phyloP scores from a whole-genome alignment of 2,329 filamentous ascomycete genomes.

The Tympanopsis confertula region DNA sequence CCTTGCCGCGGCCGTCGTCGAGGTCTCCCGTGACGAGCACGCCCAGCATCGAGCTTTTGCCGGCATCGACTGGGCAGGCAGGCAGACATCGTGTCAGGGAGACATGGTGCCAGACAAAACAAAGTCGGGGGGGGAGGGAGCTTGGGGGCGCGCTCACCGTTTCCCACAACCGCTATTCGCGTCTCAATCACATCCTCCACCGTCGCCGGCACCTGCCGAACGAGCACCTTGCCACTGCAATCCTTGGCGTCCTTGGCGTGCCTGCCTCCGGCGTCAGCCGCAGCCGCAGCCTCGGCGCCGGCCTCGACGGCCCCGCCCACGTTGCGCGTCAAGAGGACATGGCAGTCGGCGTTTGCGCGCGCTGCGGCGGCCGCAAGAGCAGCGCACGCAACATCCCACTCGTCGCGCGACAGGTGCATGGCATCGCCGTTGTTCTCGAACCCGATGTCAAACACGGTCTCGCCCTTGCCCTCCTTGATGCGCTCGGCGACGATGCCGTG shows the following conservation, averaged over 20 bases:
- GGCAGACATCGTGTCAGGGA: slow-evolving; percentile 5
- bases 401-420: slow-evolving; percentile 61
- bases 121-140: background rate
- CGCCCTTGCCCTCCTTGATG: slow-evolving; percentile 73
- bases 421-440: slow-evolving; percentile 81
- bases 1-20: slow-evolving; percentile 87
- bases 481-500: slow-evolving; percentile 54
- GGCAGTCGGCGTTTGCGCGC: slow-evolving; percentile 60
- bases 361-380: slow-evolving; percentile 56
- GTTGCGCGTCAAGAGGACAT: slow-evolving; percentile 79
- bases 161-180: slow-evolving; percentile 89
- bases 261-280: slow-evolving; percentile 27
- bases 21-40: slow-evolving; percentile 91
- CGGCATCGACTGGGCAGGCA: slow-evolving; percentile 64
- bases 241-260: slow-evolving; percentile 38
- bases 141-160: slow-evolving; percentile 39
- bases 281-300: too few relatives aligned
- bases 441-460: slow-evolving; percentile 83
- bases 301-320: slow-evolving; percentile 70
- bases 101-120: background rate
- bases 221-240: slow-evolving; percentile 74
- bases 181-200: slow-evolving; percentile 90
- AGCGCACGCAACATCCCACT: slow-evolving; percentile 65
- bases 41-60: slow-evolving; percentile 90
- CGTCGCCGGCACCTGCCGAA: slow-evolving; percentile 61